Conservation (phyloP, 169 alveolate genomes). For the Miamiensis avidus region DNA sequence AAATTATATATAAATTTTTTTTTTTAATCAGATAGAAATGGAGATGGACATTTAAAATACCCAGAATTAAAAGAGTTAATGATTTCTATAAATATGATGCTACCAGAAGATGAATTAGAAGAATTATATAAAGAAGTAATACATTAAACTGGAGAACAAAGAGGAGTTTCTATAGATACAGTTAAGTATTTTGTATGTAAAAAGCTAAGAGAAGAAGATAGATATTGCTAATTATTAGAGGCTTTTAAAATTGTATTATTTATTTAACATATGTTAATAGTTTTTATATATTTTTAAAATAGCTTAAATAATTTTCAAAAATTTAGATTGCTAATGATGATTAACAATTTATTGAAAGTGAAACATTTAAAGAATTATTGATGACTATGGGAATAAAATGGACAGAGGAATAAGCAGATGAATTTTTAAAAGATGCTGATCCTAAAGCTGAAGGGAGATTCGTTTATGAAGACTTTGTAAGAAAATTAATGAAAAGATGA, state of each 20-base stretch:
- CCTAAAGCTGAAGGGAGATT: slow-evolving; percentile 47
- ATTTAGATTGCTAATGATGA: slow-evolving; percentile 35
- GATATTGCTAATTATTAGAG: slow-evolving; percentile 38
- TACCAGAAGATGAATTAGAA: slow-evolving; percentile 41
- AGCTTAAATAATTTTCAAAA: slow-evolving; percentile 13
- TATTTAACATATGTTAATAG: neutral
- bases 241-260: slow-evolving; percentile 11
- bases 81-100: slow-evolving; percentile 29
- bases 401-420: slow-evolving; percentile 47
- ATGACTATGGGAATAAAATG: slow-evolving; percentile 45
- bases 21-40: slow-evolving; percentile 28
- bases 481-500: slow-evolving; percentile 45
- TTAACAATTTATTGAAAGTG: slow-evolving; percentile 31
- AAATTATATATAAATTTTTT: too few species aligned
- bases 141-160: slow-evolving; percentile 22
- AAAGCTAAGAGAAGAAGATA: slow-evolving; percentile 44
- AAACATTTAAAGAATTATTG: slow-evolving; percentile 43
- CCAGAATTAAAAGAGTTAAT: slow-evolving; percentile 40
- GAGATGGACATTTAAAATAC: slow-evolving; percentile 33
- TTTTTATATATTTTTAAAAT: neutral
- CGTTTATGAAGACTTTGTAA: slow-evolving; percentile 44
- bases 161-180: slow-evolving; percentile 36
- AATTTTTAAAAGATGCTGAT: slow-evolving; percentile 44
- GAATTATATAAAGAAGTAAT: slow-evolving; percentile 41
- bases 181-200: slow-evolving; percentile 35